Base-by-base conservation (phyloP, 2,329 filamentous ascomycete genomes). In the Orbilia brochopaga region DNA sequence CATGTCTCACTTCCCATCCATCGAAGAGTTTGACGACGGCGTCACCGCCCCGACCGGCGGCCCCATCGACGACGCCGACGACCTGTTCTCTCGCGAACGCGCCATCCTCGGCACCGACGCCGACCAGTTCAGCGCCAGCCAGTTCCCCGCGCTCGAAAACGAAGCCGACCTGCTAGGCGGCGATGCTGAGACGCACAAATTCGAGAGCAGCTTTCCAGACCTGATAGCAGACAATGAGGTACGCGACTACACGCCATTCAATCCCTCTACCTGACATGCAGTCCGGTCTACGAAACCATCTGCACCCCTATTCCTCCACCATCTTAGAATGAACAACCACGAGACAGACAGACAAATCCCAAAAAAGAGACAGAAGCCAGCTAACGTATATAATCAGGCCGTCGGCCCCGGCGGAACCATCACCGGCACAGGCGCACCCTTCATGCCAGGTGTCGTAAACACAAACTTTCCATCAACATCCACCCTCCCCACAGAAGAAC, bases 31-130 rank as follows among this genome's bases (percentile, higher is more conserved):
- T 78, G 87, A 90, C 79, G 83, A 82, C 72, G 83, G 84, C 74
- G 69, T 74, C 73, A 74, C 70, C 61, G 53, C 55, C 15, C 65
- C 70, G 78, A 81, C 76, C 73, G 77, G 74, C 23, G 80, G 86
- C 40, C 83, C 84, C 74, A 84, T 83, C 73, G 82, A 84, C 8
- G 83, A 85, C 30, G 87, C 88, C 32, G 83, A 86, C 74, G 91
- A 96, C 81, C 97, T 99, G 80, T 86, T 97, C 54, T 88, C 90
- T 74, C 90, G 93, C 76, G 94, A 99, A 82, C 91, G 92, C 78
- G 94, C 92, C 73, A 81, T 89, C 17, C 87, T 99, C 6, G 94
- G 94, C 75, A 94, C 96, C 74, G 94, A 97, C 80, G 94, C 94
- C 72, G 86, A 92, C 77, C 90, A 92, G 82, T 99, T 99, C 80